Base-by-base conservation (phyloP, 2,329 filamentous ascomycete genomes). In the Aspergillus sp. region DNA sequence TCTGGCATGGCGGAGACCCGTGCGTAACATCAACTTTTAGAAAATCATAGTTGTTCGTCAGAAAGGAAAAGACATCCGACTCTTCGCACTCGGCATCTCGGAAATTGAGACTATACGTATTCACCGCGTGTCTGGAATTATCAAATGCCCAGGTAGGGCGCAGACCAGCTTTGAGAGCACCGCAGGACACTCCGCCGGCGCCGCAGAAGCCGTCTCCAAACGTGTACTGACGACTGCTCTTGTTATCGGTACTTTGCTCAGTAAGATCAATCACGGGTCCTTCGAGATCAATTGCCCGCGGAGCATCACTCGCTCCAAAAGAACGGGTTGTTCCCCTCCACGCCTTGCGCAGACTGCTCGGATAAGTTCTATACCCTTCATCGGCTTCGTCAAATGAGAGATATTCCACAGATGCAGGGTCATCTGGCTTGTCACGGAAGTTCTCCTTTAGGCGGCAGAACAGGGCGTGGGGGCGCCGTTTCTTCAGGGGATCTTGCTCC, bases 1-100 rank as follows among this genome's bases (percentile, higher is more conserved):
- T 86, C 66, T 94, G 90, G 58, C 92, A 96, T 0, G 91, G 91
- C 0, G 90, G 91, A 0, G 89, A 92, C 0, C 92, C 75, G 64
- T 96, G 91, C 0, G 91, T 76, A 1, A 94, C 78, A 65, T 95
- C 91, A 0, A 89, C 84, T 4, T 79, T 78, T 8, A 81, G 64
- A 2, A 74, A 70, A 0, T 75, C 65, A 0, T 62, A 23, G 2
- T 66, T 43, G 8, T 72, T 73, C 0, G 72, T 74, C 4, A 80
- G 60, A 25, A 80, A 76, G 5, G 81, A 67, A 49, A 83, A 82
- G 0, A 90, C 77, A 0, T 79, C 72, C 0, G 74, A 70, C 0
- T 80, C 75, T 0, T 79, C 71, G 5, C 70, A 69, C 2, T 69
- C 56, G 0, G 69, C 71, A 4, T 62, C 57, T 0, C 78, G 77